Evolutionary conservation across 306 rosid species (phyloP).

Genomic region (Clitoria ternatea): DNA sequence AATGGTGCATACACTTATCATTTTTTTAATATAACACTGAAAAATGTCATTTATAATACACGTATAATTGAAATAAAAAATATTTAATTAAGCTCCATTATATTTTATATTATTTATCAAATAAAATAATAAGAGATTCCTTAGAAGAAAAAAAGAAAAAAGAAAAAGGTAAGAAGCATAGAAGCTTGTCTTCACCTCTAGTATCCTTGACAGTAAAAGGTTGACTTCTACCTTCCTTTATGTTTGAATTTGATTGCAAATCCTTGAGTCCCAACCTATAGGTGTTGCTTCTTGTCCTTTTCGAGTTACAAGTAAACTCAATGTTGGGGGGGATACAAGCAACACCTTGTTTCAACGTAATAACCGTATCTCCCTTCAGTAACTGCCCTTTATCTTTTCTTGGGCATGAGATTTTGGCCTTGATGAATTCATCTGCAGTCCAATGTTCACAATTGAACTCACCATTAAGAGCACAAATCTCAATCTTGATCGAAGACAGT

Average conservation of each 20-base stretch:
- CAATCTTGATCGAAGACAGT: slow-evolving; percentile 32
- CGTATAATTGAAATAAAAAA: no score
- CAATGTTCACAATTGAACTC: slow-evolving; percentile 45
- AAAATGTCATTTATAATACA: no score
- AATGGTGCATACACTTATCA: no score
- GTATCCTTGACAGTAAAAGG: slow-evolving; percentile 39
- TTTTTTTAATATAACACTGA: no score
- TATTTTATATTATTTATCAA: no score
- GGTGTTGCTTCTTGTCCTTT: slow-evolving; percentile 10
- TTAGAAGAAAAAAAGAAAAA: not conserved
- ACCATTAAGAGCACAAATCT: slow-evolving; percentile 35
- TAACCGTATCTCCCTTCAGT: slow-evolving; percentile 26
- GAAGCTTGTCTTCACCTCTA: slow-evolving; percentile 44
- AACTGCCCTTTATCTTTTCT: slow-evolving; percentile 36
- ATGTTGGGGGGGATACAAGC: not conserved
- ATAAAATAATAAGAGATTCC: no score
- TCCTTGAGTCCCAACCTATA: slow-evolving; percentile 43
- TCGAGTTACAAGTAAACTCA: slow-evolving; percentile 38
- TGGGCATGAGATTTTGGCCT: slow-evolving; percentile 14
- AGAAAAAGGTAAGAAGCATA: not conserved
- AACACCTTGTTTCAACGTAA: slow-evolving; percentile 4
- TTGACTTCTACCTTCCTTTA: slow-evolving; percentile 45
- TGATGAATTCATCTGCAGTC: slow-evolving; percentile 42
- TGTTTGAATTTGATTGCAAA: not conserved
- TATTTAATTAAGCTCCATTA: no score